Evolutionary conservation across 495 filamentous ascomycete genomes (phyloP).

Genomic region (Darksidea phi): DNA sequence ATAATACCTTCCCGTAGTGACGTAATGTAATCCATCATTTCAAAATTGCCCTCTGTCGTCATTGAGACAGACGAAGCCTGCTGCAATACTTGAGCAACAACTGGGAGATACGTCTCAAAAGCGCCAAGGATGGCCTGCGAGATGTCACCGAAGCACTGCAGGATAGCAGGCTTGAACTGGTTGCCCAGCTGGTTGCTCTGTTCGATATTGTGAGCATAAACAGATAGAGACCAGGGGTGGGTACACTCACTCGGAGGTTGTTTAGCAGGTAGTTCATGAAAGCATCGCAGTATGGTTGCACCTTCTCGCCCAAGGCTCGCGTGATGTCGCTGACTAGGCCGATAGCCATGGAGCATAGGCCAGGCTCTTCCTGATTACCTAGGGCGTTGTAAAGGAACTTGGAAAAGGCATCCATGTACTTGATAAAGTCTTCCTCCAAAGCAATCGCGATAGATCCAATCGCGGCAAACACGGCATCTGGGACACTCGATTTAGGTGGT

Average conservation of each 20-base stretch:
- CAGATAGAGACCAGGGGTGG: neutral
- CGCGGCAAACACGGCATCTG: constrained; percentile 86
- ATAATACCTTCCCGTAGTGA: constrained; percentile 95
- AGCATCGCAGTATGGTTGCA: constrained; percentile 89
- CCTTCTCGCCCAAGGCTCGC: constrained; percentile 81
- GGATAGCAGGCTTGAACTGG: constrained; percentile 95
- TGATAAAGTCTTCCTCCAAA: constrained; percentile 85
- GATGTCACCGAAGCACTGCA: constrained; percentile 97
- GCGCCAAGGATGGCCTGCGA: constrained; percentile 90
- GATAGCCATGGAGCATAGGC: constrained; percentile 94
- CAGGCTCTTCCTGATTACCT: constrained; percentile 90
- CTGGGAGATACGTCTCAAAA: constrained; percentile 87
- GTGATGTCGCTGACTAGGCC: constrained; percentile 94
- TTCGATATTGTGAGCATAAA: constrained; percentile 30
- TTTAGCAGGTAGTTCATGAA: constrained; percentile 97
- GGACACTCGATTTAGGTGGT: constrained; percentile 85
- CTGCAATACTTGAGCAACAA: constrained; percentile 90
- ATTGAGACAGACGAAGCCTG: constrained; percentile 81
- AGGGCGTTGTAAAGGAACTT: constrained; percentile 91
- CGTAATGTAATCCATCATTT: constrained; percentile 94
- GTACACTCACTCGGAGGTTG: constrained; percentile 73
- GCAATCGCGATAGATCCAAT: constrained; percentile 83
- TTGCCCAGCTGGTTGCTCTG: constrained; percentile 75
- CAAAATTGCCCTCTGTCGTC: constrained; percentile 67
- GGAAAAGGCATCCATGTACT: constrained; percentile 93